Base-by-base conservation (phyloP, 768 basidiomycete species). In the Chalciporus piperatus region DNA sequence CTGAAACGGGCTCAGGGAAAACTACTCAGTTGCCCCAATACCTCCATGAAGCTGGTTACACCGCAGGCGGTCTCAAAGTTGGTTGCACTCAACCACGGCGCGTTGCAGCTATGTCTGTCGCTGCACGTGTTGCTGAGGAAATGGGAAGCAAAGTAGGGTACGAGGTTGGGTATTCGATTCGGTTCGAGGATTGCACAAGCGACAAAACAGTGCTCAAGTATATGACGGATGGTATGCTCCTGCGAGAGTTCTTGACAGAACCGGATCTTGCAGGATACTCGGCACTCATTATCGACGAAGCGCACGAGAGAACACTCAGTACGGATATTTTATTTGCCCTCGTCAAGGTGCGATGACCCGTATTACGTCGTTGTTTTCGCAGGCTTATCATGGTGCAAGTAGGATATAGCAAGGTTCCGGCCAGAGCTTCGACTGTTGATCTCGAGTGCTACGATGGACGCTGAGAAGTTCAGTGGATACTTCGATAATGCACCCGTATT, bases 131-230 rank as follows among this genome's bases (percentile, higher is more conserved):
- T 14, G 96, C 97, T 0, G 97, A 98, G 55, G 97, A 99, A 72
- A 94, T 98, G 87, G 97, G 95, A 8, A 89, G 86, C 3, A 89
- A 98, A 69, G 86, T 99, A 37, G 97, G 97, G 10, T 91, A 95
- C 60, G 96, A 98, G 72, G 97, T 99, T 45, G 97, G 97, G n/a
- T 99, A 99, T 70, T 96, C 95, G 30, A 99, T 99, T 60, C 92
- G 97, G 28, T 99, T 99, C 73, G 97, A 99, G 72, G 97, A 99
- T 70, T 97, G 94, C 69, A 99, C 97, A 17, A 97, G 92, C 74
- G 94, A 98, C 77, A 98, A 97, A 76, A 99, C 97, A 4, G 88
- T 95, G 40, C 77, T 99, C 64, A 98, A 99, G 72, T 99, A 99
- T 72, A 97, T 99, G 97, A 99, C 97, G 40, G 97, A 99, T 64